phyloP scores from a whole-genome alignment of 2,329 filamentous ascomycete genomes.

The Xylariaceae sp. region DNA sequence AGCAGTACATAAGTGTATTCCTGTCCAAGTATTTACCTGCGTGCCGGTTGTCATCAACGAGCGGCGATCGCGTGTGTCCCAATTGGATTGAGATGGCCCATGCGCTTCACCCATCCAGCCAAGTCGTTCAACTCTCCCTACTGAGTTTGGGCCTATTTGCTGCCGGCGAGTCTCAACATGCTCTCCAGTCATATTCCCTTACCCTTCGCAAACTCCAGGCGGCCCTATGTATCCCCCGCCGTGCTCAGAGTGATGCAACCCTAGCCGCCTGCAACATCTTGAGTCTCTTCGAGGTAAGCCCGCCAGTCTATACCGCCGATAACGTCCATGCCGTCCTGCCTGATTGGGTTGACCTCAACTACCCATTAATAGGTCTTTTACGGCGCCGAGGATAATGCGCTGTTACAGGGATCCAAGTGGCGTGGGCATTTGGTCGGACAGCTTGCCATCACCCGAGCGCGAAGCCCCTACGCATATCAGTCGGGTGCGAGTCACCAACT shows the following conservation, averaged over 20 bases:
- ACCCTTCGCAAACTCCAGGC: conserved; percentile 13
- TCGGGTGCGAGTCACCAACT: conserved; percentile 16
- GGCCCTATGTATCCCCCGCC: neutral
- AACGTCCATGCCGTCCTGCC: too few species aligned
- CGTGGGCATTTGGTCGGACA: conserved; percentile 15
- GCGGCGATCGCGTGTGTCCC: neutral
- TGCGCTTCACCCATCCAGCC: conserved; percentile 12
- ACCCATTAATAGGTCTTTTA: conserved; percentile 11
- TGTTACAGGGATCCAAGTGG: conserved; percentile 17
- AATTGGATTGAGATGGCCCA: conserved; percentile 20
- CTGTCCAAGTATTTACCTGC: conserved; percentile 15
- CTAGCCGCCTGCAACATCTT: conserved; percentile 18
- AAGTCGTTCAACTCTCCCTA: conserved; percentile 11
- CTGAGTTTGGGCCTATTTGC: conserved; percentile 18
- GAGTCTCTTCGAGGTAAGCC: conserved; percentile 20
- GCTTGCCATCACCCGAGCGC: conserved; percentile 14
- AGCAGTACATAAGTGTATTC: conserved; percentile 20
- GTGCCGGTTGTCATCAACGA: neutral
- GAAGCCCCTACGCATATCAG: conserved; percentile 15
- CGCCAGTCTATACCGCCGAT: neutral
- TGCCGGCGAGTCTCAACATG: conserved; percentile 9
- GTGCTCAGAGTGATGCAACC: conserved; percentile 9
- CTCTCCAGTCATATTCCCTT: conserved; percentile 13
- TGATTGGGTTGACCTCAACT: neutral
- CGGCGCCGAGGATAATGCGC: conserved; percentile 8